Evolutionary conservation across 306 rosid species (phyloP), one percentile per base, ranked within the genome.

Genomic region (Geum urbanum): DNA sequence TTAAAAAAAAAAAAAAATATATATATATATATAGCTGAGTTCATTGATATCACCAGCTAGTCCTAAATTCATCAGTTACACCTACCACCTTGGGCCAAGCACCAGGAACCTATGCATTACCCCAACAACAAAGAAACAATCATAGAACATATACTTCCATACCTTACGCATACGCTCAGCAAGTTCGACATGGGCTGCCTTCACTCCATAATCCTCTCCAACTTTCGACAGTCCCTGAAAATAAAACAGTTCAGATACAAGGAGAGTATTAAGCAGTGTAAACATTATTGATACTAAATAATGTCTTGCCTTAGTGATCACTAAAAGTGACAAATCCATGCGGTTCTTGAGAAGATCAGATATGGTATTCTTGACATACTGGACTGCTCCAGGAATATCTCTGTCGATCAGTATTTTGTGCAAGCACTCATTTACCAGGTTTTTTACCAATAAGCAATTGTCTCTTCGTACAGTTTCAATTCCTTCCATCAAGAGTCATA

Each of bases 131-230:
- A 63, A 24, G 57, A 32, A 66, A 15, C 57, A 66, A 35, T 7
- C 41, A 61, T 12, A 40, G 46, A 69, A 45, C 15, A 53, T 13
- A 55, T 69, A 15, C 60, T 71, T 54, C 62, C 86, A 60, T 71
- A 94, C 98, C 98, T 94, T 90, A 66, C 98, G 97, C 98, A 94
- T 90, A 71, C 98, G 87, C 76, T 94, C 98, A 78, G 98, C 98
- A 73, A 90, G 97, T 83, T 94, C 97, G 70, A 94, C 98, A 74
- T 94, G 97, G 78, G 98, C 98, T 40, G 92, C 66, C 83, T 94
- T 94, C 19, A 94, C 98, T 84, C 89, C 98, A 77, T 94, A 94
- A 83, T 94, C 96, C 78, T 94, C 97, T 81, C 98, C 97, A 16
- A 92, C 86, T 89, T 94, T 94, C 51, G 98, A 86, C 84, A 94